phyloP scores from a whole-genome alignment of 2,329 filamentous ascomycete genomes.

The Lachnellula cervina region DNA sequence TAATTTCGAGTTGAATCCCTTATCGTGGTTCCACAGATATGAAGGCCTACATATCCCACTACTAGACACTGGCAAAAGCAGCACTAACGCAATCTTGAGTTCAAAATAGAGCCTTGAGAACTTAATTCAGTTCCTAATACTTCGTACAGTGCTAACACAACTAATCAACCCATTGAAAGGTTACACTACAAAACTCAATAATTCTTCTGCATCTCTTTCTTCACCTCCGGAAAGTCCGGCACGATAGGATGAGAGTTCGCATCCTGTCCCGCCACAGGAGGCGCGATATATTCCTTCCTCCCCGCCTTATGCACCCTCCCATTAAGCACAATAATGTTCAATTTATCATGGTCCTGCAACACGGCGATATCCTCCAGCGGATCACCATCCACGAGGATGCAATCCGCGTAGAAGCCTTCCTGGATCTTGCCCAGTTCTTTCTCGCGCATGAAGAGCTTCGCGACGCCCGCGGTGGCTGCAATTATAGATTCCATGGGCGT shows the following conservation, averaged over 20 bases:
- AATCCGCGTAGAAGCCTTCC: conserved; percentile 37
- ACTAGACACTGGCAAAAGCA: too few species aligned
- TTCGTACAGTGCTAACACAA: too few species aligned
- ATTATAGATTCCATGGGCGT: conserved; percentile 40
- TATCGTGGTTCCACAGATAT: too few species aligned
- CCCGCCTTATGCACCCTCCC: conserved; percentile 39
- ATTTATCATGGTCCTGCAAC: conserved; percentile 35
- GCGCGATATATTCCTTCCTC: conserved; percentile 16
- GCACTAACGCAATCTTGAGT: too few species aligned
- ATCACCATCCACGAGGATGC: conserved; percentile 41
- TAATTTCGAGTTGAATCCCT: too few species aligned
- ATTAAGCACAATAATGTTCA: conserved; percentile 45
- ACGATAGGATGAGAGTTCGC: conserved; percentile 15
- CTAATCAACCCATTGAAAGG: not conserved
- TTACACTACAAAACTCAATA: conserved; percentile 3
- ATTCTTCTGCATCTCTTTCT: conserved; percentile 22
- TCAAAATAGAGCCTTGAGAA: too few species aligned
- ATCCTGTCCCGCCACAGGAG: conserved; percentile 17
- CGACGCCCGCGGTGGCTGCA: conserved; percentile 36
- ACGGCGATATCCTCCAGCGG: conserved; percentile 37
- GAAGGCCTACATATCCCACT: too few species aligned
- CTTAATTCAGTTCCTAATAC: too few species aligned
- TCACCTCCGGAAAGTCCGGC: conserved; percentile 20
- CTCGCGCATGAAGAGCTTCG: conserved; percentile 36
- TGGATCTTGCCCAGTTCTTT: conserved; percentile 37